Base-by-base conservation (phyloP, 768 basidiomycete genomes). In the Lactarius akahatsu region DNA sequence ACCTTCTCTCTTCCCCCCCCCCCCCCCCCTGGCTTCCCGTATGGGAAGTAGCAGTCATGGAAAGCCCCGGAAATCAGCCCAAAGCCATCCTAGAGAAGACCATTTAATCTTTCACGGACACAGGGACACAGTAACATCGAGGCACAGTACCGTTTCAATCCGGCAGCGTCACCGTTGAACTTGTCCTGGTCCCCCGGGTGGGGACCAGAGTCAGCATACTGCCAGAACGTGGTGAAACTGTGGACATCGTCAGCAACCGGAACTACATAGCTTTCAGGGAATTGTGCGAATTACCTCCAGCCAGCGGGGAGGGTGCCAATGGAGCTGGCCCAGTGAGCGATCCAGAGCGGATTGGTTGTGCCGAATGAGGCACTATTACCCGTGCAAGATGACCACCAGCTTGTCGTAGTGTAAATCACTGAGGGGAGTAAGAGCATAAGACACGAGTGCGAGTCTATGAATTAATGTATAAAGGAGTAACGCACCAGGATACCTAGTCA, bases 311-410 rank as follows among this genome's bases (percentile, higher is more conserved):
- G 79, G 3, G 83, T 70, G 3, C 85, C 86, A 23, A 83, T 74
- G 30, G 74, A 69, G 10, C 84, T 82, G 3, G 83, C 72, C 55
- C 80, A 88, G 32, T 77, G 74, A 1, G 88, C 87, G 55, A 89
- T 79, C 86, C 85, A 88, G 3, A 90, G 77, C 3, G 87, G 85
- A 72, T 82, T 86, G 61, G 76, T 81, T 2, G 71, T 62, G 1
- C 72, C 80, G 68, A 89, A 89, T 4, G 75, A 76, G 13, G 77
- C 75, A 63, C 80, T 84, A 73, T 86, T 84, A 0, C 83, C 86
- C 2, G 88, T 89, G 73, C 88, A 90, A 9, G 78, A 80, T 8
- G 70, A 82, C 88, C 88, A 90, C 88, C 88, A 89, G 73, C 82
- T 77, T 11, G 85, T 87, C 4, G 83, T 86, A 32, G 84, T 84